phyloP scores from a whole-genome alignment of 164 flowering plant genomes.

The Akebia trifoliata region DNA sequence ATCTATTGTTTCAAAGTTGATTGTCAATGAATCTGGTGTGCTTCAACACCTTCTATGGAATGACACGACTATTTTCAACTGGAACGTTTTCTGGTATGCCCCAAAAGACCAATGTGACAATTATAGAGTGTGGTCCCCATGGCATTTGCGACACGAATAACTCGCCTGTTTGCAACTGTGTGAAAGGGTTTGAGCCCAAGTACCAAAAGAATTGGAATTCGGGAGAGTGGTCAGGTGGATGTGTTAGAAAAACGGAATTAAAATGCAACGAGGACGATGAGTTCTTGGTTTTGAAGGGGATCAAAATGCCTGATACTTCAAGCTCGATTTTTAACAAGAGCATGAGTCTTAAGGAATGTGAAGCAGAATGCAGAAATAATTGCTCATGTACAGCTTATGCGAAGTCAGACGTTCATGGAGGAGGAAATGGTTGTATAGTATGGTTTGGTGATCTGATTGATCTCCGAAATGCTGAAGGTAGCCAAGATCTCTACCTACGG shows the following conservation, averaged over 20 bases:
- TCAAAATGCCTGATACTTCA: conserved; percentile 20
- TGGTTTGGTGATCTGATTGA: conserved; percentile 28
- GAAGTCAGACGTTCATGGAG: conserved; percentile 3
- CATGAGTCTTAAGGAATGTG: conserved; percentile 21
- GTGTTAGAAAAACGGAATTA: conserved; percentile 9
- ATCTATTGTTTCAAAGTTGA: conserved; percentile 29
- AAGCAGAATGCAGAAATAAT: conserved; percentile 12
- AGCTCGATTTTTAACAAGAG: not conserved
- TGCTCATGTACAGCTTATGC: conserved; percentile 25
- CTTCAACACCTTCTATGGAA: conserved; percentile 19
- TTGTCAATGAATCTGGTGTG: conserved; percentile 19
- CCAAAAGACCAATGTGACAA: no score
- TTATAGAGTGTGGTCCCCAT: conserved; percentile 26
- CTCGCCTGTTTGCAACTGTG: conserved; percentile 19
- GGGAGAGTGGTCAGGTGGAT: conserved; percentile 18
- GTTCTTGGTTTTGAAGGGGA: conserved; percentile 11
- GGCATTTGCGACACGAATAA: conserved; percentile 27
- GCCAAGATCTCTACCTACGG: conserved; percentile 25
- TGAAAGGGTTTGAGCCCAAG: conserved; percentile 22
- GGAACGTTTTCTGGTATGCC: no score
- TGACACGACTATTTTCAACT: no score
- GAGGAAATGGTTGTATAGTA: conserved; percentile 20
- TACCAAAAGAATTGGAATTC: conserved; percentile 11
- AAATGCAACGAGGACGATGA: conserved; percentile 13
- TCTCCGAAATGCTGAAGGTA: not conserved